phyloP scores from a whole-genome alignment of 345 rosid species.

The Acer negundo region DNA sequence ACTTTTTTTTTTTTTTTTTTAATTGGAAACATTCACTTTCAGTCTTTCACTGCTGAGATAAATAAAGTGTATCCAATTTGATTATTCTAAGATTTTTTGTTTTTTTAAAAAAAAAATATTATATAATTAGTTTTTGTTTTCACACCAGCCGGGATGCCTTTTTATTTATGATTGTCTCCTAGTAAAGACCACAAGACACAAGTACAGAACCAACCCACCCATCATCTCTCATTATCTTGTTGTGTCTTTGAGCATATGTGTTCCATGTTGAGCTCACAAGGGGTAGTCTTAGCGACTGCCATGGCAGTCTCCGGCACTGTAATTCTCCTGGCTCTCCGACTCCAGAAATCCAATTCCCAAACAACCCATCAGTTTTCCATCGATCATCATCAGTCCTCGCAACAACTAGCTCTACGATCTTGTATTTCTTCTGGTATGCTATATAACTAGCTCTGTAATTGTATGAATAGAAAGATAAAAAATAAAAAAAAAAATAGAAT shows the following conservation, averaged over 20 bases:
- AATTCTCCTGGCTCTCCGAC: conserved; percentile 65
- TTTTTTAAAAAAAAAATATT: too few species aligned
- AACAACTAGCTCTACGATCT: conserved; percentile 35
- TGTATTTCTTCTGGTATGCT: conserved; percentile 57
- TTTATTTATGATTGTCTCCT: too few species aligned
- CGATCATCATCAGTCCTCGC: conserved; percentile 33
- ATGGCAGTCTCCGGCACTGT: conserved; percentile 84
- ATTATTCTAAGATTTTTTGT: too few species aligned
- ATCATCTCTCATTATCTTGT: too few species aligned
- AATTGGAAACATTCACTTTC: too few species aligned
- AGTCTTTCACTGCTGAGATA: too few species aligned
- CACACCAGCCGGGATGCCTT: too few species aligned
- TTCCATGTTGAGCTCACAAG: conserved; percentile 57
- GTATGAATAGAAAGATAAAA: not conserved
- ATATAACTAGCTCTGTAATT: not conserved
- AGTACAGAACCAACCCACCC: too few species aligned
- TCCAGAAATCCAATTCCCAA: conserved; percentile 42
- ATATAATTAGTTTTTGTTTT: too few species aligned
- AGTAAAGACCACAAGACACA: too few species aligned
- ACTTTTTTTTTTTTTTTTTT: too few species aligned
- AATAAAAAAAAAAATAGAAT: not conserved
- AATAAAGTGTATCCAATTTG: too few species aligned
- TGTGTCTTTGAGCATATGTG: conserved; percentile 34
- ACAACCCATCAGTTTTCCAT: conserved; percentile 19
- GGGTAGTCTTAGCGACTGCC: conserved; percentile 65